These are phyloP conservation scores for Rhizophora apiculata DNA, from an alignment of 345 rosid genomes.

Conservation along the genomic window DNA sequence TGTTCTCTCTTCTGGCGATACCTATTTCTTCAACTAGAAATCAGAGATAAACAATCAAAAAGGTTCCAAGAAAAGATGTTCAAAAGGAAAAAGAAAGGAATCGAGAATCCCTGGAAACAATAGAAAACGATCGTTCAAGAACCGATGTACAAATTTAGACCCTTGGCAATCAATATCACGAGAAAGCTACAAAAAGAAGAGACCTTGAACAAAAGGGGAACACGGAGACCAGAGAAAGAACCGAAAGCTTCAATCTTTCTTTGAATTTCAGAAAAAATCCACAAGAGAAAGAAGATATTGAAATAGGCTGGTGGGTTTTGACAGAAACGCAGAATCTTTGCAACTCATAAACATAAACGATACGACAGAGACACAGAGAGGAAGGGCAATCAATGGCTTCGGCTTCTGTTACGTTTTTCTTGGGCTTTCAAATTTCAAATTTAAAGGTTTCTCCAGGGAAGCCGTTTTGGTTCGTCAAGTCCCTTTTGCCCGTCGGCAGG, in stretches of 20 bases:
- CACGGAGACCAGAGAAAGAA: neutral
- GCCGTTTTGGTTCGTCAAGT: neutral
- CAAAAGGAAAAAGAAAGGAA: too few relatives aligned
- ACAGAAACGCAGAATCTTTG: neutral
- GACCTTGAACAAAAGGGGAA: neutral
- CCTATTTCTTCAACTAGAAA: neutral
- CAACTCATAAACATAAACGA: constrained; percentile 8
- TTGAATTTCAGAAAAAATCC: neutral
- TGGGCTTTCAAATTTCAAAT: constrained; percentile 26
- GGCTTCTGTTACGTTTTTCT: constrained; percentile 20
- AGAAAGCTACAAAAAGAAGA: neutral
- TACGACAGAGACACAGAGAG: neutral
- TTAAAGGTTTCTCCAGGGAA: constrained; percentile 1
- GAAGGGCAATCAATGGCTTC: constrained; percentile 14
- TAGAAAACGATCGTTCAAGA: too few relatives aligned
- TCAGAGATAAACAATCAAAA: neutral
- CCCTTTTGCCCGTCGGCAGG: neutral
- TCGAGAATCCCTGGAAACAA: too few relatives aligned
- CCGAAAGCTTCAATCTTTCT: constrained; percentile 1
- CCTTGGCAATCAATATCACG: too few relatives aligned
- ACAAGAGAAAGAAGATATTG: neutral
- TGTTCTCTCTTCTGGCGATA: neutral
- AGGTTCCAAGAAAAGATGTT: neutral
- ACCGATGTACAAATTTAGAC: too few relatives aligned
- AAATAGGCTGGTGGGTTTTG: neutral